These are phyloP conservation scores for Calycina herbarum DNA, from an alignment of 2,329 filamentous ascomycete species.

Conservation along the genomic window DNA sequence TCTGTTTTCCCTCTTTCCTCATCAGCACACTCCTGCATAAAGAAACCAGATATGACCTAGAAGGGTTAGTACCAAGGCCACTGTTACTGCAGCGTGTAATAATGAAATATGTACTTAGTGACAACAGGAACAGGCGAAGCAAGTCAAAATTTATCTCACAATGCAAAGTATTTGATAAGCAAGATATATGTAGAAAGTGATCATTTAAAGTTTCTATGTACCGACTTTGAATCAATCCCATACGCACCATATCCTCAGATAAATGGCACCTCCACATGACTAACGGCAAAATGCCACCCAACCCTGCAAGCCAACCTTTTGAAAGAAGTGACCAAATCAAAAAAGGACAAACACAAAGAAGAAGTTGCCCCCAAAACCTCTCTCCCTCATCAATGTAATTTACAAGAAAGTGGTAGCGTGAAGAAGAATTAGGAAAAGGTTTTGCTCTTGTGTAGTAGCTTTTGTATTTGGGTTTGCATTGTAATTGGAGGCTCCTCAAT, in stretches of 20 bases:
- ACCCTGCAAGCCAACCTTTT: not conserved
- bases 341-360: not conserved
- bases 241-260: not conserved
- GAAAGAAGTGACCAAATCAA: not conserved
- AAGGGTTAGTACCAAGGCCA: not conserved
- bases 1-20: too few relatives aligned
- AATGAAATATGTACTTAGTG: not conserved
- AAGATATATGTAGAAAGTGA: not conserved
- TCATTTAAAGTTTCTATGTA: not conserved
- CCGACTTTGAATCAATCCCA: not conserved
- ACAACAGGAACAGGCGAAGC: not conserved
- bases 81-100: not conserved
- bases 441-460: not conserved
- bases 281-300: too few relatives aligned
- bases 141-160: too few relatives aligned
- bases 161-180: not conserved
- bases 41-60: not conserved
- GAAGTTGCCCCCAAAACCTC: not conserved
- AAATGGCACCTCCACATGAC: not conserved
- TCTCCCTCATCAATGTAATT: not conserved
- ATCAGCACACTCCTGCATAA: not conserved
- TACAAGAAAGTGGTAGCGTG: too few relatives aligned
- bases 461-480: not conserved
- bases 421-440: too few relatives aligned
- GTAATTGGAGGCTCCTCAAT: conserved; percentile 21